Conservation (phyloP, 2,329 filamentous ascomycete genomes). For the Stachybotrys elegans region DNA sequence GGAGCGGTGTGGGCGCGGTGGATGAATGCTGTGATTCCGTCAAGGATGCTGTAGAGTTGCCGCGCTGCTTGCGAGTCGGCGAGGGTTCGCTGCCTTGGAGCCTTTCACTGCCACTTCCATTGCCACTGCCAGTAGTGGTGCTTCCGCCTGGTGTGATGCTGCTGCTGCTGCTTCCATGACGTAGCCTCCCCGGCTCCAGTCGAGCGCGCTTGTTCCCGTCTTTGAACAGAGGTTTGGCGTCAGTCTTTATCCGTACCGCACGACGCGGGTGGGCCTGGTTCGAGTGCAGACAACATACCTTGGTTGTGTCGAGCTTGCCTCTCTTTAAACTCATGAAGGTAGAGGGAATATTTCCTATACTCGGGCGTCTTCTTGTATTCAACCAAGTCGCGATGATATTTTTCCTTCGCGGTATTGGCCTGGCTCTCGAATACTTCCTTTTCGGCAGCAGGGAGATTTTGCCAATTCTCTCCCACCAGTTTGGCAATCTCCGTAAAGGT, state of each 20-base stretch:
- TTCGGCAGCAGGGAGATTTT: slow-evolving; percentile 59
- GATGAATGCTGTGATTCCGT: slow-evolving; percentile 40
- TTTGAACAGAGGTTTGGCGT: slow-evolving; percentile 7
- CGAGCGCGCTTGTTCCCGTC: slow-evolving; percentile 45
- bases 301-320: slow-evolving; percentile 57
- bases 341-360: slow-evolving; percentile 64
- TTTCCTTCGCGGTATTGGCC: slow-evolving; percentile 69
- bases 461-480: slow-evolving; percentile 77
- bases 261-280: too few relatives aligned
- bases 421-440: slow-evolving; percentile 70
- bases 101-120: slow-evolving; percentile 44
- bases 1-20: slow-evolving; percentile 26
- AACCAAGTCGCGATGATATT: slow-evolving; percentile 65
- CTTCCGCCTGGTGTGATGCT: slow-evolving; percentile 32
- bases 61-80: slow-evolving; percentile 38
- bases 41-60: slow-evolving; percentile 42
- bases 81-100: slow-evolving; percentile 43
- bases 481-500: slow-evolving; percentile 83
- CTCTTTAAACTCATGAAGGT: slow-evolving; percentile 72
- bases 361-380: slow-evolving; percentile 74
- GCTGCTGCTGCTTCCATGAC: slow-evolving; percentile 34
- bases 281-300: slow-evolving; percentile 46
- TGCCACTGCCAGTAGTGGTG: slow-evolving; percentile 33
- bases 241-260: background rate
- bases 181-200: slow-evolving; percentile 32